Evolutionary conservation across 805 yeast species (phyloP).

Genomic region (Starmerella stigmatis): DNA sequence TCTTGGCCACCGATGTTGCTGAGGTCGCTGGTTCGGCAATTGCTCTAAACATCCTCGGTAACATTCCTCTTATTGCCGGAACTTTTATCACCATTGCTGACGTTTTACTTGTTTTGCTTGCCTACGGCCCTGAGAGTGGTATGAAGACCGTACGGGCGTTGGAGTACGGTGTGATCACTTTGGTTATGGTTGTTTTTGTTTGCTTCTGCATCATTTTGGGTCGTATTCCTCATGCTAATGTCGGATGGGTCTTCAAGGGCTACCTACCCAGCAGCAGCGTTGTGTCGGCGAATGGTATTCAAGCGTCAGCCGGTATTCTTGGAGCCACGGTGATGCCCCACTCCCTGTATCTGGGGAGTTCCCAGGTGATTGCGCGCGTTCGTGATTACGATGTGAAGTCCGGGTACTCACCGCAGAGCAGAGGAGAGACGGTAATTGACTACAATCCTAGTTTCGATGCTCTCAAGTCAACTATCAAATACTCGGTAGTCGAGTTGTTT

Average conservation of each 20-base stretch:
- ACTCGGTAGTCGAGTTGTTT: conserved; percentile 60
- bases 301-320: conserved; percentile 69
- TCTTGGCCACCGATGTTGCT: conserved; percentile 91
- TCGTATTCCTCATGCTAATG: conserved; percentile 47
- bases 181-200: conserved; percentile 72
- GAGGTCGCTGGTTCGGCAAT: conserved; percentile 98
- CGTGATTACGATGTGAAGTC: conserved; percentile 62
- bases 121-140: conserved; percentile 79
- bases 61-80: conserved; percentile 71
- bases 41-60: conserved; percentile 71
- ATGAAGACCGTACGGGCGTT: conserved; percentile 65
- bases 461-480: conserved; percentile 58
- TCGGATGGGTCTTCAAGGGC: conserved; percentile 57
- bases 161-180: conserved; percentile 66
- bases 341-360: conserved; percentile 75
- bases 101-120: conserved; percentile 73
- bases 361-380: conserved; percentile 76
- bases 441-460: conserved; percentile 69
- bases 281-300: conserved; percentile 56
- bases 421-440: conserved; percentile 25
- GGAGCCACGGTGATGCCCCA: conserved; percentile 98
- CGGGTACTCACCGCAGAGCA: conserved; percentile 36
- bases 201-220: conserved; percentile 74
- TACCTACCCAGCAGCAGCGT: conserved; percentile 45
- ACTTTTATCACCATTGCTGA: conserved; percentile 78